phyloP scores from a whole-genome alignment of 192 early-diverging fungal species.

The Podochytrium sp. region DNA sequence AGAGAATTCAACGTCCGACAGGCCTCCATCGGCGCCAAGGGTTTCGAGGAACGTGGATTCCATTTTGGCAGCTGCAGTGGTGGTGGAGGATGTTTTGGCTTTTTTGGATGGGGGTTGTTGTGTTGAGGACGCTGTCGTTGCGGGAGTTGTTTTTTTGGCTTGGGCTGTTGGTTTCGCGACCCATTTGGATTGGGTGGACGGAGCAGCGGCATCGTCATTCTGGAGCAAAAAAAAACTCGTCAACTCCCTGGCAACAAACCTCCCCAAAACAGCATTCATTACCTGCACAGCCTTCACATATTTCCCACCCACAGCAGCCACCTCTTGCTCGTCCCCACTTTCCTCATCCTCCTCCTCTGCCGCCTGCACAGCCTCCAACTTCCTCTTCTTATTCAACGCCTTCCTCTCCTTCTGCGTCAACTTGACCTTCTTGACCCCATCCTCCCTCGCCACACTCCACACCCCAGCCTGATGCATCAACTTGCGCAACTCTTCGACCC shows the following conservation, averaged over 20 bases:
- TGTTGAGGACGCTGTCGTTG: not conserved
- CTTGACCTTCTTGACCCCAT: not conserved
- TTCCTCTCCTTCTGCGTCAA: constrained; percentile 11
- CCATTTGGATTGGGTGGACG: constrained; percentile 2
- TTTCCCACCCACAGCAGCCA: not conserved
- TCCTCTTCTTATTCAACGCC: constrained; percentile 7
- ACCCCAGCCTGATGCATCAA: not conserved
- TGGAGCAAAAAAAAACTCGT: too few relatives aligned
- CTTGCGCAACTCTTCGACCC: not conserved
- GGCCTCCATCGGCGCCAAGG: not conserved
- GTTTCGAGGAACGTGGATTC: constrained; percentile 17
- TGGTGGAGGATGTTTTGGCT: constrained; percentile 5
- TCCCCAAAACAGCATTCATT: not conserved
- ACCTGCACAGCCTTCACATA: not conserved
- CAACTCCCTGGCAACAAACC: not conserved
- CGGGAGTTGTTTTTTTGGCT: not conserved
- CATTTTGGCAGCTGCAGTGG: not conserved
- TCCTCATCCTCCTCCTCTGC: constrained; percentile 1
- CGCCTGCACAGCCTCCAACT: not conserved
- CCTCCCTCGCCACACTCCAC: not conserved
- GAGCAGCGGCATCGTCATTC: not conserved
- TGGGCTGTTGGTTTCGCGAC: not conserved
- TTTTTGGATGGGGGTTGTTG: not conserved
- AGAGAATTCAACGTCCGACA: constrained; percentile 21
- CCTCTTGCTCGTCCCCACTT: not conserved